Evolutionary conservation across 352 stramenopile species (phyloP).

Genomic region (Pythium aphanidermatum): DNA sequence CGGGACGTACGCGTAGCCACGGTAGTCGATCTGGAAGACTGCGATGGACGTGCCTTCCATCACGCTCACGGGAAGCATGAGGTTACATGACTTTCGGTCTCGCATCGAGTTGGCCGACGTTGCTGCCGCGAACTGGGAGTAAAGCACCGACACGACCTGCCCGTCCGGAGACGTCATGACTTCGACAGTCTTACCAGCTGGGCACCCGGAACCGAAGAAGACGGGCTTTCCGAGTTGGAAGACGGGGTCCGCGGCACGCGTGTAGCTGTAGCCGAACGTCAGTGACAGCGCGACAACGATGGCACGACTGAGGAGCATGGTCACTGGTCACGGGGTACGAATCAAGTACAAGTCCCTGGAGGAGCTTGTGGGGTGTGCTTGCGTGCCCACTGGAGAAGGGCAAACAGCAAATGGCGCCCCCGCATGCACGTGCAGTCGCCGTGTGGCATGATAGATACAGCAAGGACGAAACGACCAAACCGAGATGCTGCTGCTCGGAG

Average conservation of each 20-base stretch:
- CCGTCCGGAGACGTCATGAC: conserved; percentile 13
- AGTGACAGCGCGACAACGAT: background rate
- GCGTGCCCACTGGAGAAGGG: too few relatives aligned
- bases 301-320: background rate
- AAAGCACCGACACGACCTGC: conserved; percentile 20
- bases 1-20: conserved; percentile 26
- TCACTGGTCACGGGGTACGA: background rate
- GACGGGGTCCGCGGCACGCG: conserved; percentile 5
- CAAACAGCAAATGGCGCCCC: too few relatives aligned
- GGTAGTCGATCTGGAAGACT: conserved; percentile 30
- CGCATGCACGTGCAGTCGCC: too few relatives aligned
- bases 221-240: conserved; percentile 17
- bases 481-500: too few relatives aligned
- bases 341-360: too few relatives aligned
- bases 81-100: conserved; percentile 22
- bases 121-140: conserved; percentile 17
- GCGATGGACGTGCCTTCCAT: conserved; percentile 23
- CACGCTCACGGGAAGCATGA: conserved; percentile 19
- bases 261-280: background rate
- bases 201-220: conserved; percentile 21
- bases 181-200: conserved; percentile 11
- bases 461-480: too few relatives aligned
- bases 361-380: too few relatives aligned
- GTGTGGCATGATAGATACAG: too few relatives aligned
- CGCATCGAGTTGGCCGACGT: conserved; percentile 5